Base-by-base conservation (phyloP, 2,329 filamentous ascomycete genomes). In the Ramularia endophylla region DNA sequence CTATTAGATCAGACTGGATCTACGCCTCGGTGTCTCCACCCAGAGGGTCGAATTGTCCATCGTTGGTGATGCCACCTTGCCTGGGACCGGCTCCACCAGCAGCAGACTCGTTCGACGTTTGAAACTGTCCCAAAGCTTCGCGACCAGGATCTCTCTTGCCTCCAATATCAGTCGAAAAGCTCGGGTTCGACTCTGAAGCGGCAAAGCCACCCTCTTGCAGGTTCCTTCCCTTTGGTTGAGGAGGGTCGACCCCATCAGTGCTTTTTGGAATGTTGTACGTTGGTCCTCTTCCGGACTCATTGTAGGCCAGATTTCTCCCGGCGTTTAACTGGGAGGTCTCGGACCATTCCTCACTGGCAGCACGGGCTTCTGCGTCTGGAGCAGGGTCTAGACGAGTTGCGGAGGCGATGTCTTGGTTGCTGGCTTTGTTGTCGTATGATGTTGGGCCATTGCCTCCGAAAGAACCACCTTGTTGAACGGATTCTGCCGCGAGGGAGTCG, bases 401-500 rank as follows among this genome's bases (percentile, higher is more conserved):
- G 36, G 64, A 67, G 5, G 72, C 75, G 2, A 69, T 76, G 62
- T 78, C 68, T 44, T 69, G 75, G 50, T 66, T 81, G 60, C 73
- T 74, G 38, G 75, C 67, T 15, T 72, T 81, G 25, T 71, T 77
- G 34, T 71, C 69, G n/a, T 54, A 52, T 30, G 74, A 74, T 22
- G 68, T 66, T 5, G 70, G 69, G 29, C 71, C 68, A 13, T 72
- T 63, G 19, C 73, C 61, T 29, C 73, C 67, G 54, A 85, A 87
- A 9, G 62, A 67, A 50, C 83, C 85, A 43, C 73, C 73, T 16
- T 68, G 52, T 34, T 70, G 66, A 44, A 78, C 65, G 0, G 85
- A 92, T 56, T 90, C 81, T 44, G 79, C 82, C 8, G 87, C 87
- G 4, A 94, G 78, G 5, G 85, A 90, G 64, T 83, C 84, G 11